phyloP scores from a whole-genome alignment of 1,284 basidiomycete species.

The Xerocomus nothofagi region DNA sequence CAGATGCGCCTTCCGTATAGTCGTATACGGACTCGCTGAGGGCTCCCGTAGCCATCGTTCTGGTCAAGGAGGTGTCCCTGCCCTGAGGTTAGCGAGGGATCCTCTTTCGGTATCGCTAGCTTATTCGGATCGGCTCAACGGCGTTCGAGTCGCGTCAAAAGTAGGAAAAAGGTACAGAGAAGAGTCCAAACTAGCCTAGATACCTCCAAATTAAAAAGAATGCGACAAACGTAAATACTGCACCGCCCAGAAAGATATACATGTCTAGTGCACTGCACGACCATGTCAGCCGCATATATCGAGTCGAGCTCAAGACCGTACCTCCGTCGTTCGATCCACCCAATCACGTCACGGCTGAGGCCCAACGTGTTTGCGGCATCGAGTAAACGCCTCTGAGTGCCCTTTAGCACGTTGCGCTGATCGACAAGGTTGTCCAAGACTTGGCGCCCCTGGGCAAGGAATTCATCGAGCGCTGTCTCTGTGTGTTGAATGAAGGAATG shows the following conservation, averaged over 20 bases:
- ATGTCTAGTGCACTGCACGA: slow-evolving; percentile 81
- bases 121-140: not conserved
- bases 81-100: not conserved
- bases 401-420: slow-evolving; percentile 89
- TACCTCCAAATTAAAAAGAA: slow-evolving; percentile 91
- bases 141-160: not conserved
- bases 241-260: slow-evolving; percentile 86
- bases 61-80: not conserved
- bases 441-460: slow-evolving; percentile 86
- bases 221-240: slow-evolving; percentile 84
- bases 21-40: slow-evolving; percentile 45
- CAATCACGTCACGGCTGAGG: slow-evolving; percentile 87
- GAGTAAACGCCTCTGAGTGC: slow-evolving; percentile 80
- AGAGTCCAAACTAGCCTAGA: slow-evolving; percentile 58
- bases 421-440: slow-evolving; percentile 89
- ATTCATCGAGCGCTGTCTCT: slow-evolving; percentile 80
- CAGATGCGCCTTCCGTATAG: slow-evolving; percentile 83
- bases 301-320: slow-evolving; percentile 29
- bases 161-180: not conserved
- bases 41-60: slow-evolving; percentile 13
- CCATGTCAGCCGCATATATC: slow-evolving; percentile 11
- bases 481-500: slow-evolving; percentile 85
- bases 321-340: slow-evolving; percentile 93
- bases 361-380: slow-evolving; percentile 92
- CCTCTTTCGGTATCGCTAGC: slow-evolving; percentile 19